Conservation (phyloP, 495 filamentous ascomycete genomes). For the Monascus purpureus region DNA sequence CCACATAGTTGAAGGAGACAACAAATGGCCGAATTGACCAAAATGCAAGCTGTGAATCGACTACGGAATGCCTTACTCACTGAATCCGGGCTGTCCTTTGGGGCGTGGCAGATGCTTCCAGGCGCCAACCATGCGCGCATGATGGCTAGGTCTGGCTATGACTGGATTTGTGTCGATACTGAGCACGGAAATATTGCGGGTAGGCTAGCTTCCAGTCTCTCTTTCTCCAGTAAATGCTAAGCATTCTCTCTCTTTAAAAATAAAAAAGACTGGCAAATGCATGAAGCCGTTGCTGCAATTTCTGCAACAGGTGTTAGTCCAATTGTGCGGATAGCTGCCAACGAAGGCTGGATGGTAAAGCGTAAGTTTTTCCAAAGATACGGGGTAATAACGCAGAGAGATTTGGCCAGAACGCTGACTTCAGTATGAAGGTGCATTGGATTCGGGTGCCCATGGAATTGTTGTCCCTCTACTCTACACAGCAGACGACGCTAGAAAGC, state of each 20-base stretch:
- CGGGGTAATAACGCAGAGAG: conserved; percentile 47
- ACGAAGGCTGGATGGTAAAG: conserved; percentile 59
- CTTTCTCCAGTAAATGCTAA: neutral
- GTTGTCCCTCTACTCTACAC: conserved; percentile 53
- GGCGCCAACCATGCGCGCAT: conserved; percentile 56
- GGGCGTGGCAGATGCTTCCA: conserved; percentile 62
- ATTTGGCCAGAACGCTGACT: too few species aligned
- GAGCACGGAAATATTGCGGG: conserved; percentile 73
- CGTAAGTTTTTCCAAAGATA: conserved; percentile 30
- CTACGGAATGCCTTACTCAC: conserved; percentile 45
- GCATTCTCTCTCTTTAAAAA: conserved; percentile 42
- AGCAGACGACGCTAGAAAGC: conserved; percentile 46
- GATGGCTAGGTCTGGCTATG: conserved; percentile 51
- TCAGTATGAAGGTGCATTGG: conserved; percentile 40
- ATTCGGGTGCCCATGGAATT: conserved; percentile 40
- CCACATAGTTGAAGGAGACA: too few species aligned
- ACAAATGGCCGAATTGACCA: conserved; percentile 4
- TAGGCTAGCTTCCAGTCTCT: conserved; percentile 20
- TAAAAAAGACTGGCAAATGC: conserved; percentile 57
- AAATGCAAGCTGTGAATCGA: conserved; percentile 51
- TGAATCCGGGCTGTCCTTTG: conserved; percentile 44
- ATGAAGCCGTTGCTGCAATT: conserved; percentile 62
- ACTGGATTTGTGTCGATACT: conserved; percentile 65
- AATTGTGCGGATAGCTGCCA: conserved; percentile 48
- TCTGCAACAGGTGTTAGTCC: conserved; percentile 53